Conservation (phyloP, 2,329 filamentous ascomycete species). For the Ceratocystis ficicola region DNA sequence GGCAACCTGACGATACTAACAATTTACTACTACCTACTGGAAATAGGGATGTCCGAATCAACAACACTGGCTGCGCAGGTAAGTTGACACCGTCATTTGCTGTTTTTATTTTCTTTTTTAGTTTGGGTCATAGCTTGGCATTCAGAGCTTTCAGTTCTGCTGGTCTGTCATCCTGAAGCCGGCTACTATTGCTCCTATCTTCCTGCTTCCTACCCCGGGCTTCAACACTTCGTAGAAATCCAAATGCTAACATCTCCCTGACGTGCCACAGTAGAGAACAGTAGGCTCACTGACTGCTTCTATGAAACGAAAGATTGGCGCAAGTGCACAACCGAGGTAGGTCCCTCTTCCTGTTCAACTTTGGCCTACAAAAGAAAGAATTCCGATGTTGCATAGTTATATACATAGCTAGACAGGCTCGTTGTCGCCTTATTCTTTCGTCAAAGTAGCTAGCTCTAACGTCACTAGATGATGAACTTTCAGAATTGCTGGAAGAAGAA, state of each 20-base stretch:
- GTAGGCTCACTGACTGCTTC: slow-evolving; percentile 87
- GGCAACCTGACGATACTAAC: not conserved
- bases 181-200: not conserved
- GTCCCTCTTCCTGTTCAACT: slow-evolving; percentile 27
- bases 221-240: not conserved
- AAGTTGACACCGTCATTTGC: slow-evolving; percentile 25
- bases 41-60: slow-evolving; percentile 87
- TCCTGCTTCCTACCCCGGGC: not conserved
- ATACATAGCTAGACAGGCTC: not conserved
- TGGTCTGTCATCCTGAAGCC: not conserved
- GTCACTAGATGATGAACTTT: slow-evolving; percentile 70
- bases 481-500: slow-evolving; percentile 83
- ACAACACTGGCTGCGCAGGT: slow-evolving; percentile 91
- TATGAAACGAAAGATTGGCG: slow-evolving; percentile 95
- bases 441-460: not conserved
- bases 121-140: not conserved
- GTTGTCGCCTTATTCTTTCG: not conserved
- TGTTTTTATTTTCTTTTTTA: too few species aligned
- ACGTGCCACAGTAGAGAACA: slow-evolving; percentile 58
- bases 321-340: slow-evolving; percentile 73
- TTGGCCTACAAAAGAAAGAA: not conserved
- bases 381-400: not conserved
- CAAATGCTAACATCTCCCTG: not conserved
- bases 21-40: not conserved
- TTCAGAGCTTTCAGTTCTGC: not conserved